phyloP scores from a whole-genome alignment of 73 alveolate species.

The Stentor coeruleus region DNA sequence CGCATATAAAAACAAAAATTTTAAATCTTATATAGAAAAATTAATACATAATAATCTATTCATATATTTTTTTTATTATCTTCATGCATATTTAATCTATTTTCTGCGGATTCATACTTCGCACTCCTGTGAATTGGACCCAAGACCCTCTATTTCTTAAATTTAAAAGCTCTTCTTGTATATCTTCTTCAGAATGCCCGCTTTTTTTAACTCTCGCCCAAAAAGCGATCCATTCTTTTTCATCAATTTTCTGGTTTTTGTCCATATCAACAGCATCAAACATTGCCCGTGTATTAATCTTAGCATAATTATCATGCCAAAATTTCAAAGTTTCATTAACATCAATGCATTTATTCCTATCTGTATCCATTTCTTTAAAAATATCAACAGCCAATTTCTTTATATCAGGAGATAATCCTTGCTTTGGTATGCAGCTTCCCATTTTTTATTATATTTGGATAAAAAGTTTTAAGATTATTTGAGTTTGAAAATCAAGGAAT shows the following conservation, averaged over 20 bases:
- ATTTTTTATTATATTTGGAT: too few relatives aligned
- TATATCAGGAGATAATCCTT: not conserved
- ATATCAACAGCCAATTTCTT: slow-evolving; percentile 2
- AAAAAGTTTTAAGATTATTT: too few relatives aligned
- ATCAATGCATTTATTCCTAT: slow-evolving; percentile 14
- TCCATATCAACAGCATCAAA: slow-evolving; percentile 19
- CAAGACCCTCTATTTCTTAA: slow-evolving; percentile 22
- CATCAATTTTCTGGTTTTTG: not conserved
- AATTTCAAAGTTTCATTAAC: slow-evolving; percentile 15
- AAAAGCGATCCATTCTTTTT: slow-evolving; percentile 25
- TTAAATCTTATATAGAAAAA: too few relatives aligned
- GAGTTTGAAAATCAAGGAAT: too few relatives aligned
- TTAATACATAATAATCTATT: too few relatives aligned
- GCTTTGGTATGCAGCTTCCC: slow-evolving; percentile 12
- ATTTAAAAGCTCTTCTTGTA: slow-evolving; percentile 1
- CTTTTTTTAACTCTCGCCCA: not conserved
- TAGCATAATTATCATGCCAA: slow-evolving; percentile 22
- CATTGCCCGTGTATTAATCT: slow-evolving; percentile 23
- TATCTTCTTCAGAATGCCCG: slow-evolving; percentile 23
- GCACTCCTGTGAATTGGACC: slow-evolving; percentile 20
- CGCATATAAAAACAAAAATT: too few relatives aligned
- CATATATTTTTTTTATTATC: too few relatives aligned
- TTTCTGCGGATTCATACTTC: not conserved
- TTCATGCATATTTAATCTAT: too few relatives aligned
- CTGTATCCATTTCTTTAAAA: slow-evolving; percentile 26